A percentile compares a stretch with the other conserved stretches of the same genome.
These are phyloP conservation scores for Mortierella sp. DNA, from an alignment of 371 early-diverging fungal species.

Conservation along the genomic window DNA sequence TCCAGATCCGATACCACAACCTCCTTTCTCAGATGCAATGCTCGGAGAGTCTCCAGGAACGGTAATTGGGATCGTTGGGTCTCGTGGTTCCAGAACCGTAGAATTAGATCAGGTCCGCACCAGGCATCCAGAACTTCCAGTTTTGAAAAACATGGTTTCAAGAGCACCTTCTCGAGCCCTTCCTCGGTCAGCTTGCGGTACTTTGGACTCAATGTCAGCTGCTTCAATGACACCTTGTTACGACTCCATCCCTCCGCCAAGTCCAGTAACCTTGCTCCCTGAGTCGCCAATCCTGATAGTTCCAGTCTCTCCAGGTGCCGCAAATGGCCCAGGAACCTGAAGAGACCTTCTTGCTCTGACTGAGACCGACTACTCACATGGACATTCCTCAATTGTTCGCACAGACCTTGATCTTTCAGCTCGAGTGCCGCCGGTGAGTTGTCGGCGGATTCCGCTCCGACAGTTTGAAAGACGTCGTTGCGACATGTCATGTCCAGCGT, in stretches of 20 bases:
- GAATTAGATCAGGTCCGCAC: constrained; percentile 24
- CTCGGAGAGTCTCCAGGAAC: constrained; percentile 13
- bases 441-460: background rate
- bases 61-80: constrained; percentile 27
- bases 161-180: constrained; percentile 18
- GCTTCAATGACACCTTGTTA: constrained; percentile 7
- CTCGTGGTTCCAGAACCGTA: constrained; percentile 28
- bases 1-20: background rate
- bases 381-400: constrained; percentile 4
- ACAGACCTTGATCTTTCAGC: background rate
- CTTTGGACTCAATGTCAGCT: constrained; percentile 8
- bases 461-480: constrained; percentile 14
- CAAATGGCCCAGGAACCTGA: constrained; percentile 11
- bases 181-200: constrained; percentile 18
- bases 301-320: constrained; percentile 17
- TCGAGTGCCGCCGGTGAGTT: background rate
- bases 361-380: constrained; percentile 16
- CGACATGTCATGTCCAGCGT: constrained; percentile 18
- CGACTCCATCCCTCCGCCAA: constrained; percentile 34
- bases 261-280: background rate
- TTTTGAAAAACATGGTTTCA: constrained; percentile 17
- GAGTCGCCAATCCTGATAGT: constrained; percentile 11
- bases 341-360: constrained; percentile 17
- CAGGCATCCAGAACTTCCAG: constrained; percentile 20
- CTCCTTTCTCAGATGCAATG: constrained; percentile 22